Evolutionary conservation across 495 filamentous ascomycete species (phyloP).

Genomic region (Penicillium fimorum): DNA sequence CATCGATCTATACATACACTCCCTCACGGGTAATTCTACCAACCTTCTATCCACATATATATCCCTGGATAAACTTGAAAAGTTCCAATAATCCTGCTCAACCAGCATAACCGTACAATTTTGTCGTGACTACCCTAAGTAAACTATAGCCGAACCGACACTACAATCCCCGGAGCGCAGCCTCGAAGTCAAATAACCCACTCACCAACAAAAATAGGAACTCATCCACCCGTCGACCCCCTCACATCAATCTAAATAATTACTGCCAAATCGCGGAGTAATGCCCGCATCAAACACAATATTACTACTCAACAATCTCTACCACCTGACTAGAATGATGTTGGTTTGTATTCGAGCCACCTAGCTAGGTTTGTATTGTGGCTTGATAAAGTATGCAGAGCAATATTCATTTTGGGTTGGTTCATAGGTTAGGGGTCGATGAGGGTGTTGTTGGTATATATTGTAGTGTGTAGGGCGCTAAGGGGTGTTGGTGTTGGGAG

Average conservation of each 20-base stretch:
- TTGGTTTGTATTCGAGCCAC: not conserved
- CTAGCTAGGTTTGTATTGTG: not conserved
- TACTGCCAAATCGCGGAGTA: not conserved
- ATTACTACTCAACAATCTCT: not conserved
- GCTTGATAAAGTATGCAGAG: not conserved
- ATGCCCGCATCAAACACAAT: slow-evolving; percentile 5
- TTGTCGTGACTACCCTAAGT: slow-evolving; percentile 29
- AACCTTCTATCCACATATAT: slow-evolving; percentile 8
- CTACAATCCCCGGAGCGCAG: slow-evolving; percentile 15
- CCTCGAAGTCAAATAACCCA: slow-evolving; percentile 29
- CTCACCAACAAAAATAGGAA: slow-evolving; percentile 34
- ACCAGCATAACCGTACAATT: slow-evolving; percentile 22
- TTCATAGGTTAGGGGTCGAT: not conserved
- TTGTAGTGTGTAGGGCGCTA: not conserved
- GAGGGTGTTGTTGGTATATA: not conserved
- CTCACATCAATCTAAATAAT: slow-evolving; percentile 22
- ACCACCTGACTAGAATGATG: not conserved
- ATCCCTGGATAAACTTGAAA: slow-evolving; percentile 20
- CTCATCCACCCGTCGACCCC: slow-evolving; percentile 20
- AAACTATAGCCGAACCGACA: slow-evolving; percentile 18
- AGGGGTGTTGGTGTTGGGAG: not conserved
- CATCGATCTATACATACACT: not conserved
- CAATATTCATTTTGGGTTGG: not conserved
- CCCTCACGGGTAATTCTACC: not conserved
- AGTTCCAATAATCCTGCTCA: slow-evolving; percentile 30